Conservation (phyloP, 2,329 filamentous ascomycete genomes). For the Verruconis gallopava region DNA sequence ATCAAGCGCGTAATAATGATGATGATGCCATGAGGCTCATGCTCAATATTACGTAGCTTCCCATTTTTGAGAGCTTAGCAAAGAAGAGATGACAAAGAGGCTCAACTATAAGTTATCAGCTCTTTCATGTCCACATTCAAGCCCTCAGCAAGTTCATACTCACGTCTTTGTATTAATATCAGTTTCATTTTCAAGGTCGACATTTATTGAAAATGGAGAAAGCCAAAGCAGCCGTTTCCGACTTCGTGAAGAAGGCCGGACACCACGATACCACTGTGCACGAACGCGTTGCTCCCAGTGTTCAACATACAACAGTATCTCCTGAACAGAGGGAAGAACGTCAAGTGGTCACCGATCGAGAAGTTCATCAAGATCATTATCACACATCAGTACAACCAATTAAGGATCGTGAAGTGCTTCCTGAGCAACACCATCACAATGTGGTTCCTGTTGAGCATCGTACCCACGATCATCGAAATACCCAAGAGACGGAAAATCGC, state of each 20-base stretch:
- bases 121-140: neutral
- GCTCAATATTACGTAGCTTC: too few relatives aligned
- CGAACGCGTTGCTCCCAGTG: constrained; percentile 47
- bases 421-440: constrained; percentile 52
- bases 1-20: too few relatives aligned
- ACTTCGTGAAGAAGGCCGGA: constrained; percentile 47
- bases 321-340: constrained; percentile 50
- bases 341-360: constrained; percentile 50
- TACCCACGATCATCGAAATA: constrained; percentile 40
- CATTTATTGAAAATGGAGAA: constrained; percentile 42
- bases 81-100: too few relatives aligned
- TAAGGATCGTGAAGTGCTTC: constrained; percentile 38
- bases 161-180: neutral
- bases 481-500: constrained; percentile 12
- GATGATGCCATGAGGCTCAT: too few relatives aligned
- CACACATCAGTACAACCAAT: constrained; percentile 58
- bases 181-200: constrained; percentile 7
- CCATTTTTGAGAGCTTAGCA: too few relatives aligned
- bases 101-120: too few relatives aligned
- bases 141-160: neutral
- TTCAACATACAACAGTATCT: constrained; percentile 47
- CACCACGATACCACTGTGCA: constrained; percentile 44
- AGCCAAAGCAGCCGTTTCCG: constrained; percentile 48
- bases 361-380: constrained; percentile 60
- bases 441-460: constrained; percentile 46